Base-by-base conservation (phyloP, 352 stramenopile genomes). In the Plasmopara viticola region DNA sequence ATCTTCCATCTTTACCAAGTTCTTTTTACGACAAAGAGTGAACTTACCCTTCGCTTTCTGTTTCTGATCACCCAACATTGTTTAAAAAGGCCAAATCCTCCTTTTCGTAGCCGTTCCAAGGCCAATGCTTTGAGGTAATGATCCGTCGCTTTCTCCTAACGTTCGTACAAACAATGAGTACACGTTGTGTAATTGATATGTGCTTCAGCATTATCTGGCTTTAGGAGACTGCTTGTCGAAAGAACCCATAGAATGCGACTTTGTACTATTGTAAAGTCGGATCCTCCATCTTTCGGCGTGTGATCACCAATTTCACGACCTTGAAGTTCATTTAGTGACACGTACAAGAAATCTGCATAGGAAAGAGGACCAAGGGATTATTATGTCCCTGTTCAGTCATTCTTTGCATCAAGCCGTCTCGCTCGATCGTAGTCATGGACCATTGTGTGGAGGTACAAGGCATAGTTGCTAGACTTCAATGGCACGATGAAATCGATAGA, bases 181-280 rank as follows among this genome's bases (percentile, higher is more conserved):
- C 79, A 88, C 7, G 78, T 70, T 0, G 79, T 82, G 41, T 91
- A 94, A 53, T 94, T 94, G 33, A 90, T 50, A 51, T 89, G 80
- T 28, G 71, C 82, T 50, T 91, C 76, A 5, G 57, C 56, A 50
- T 82, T 66, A 2, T 62, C 44, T 1, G 84, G 78, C 20, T 86
- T 79, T 35, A 86, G 72, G 12, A 92, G 60, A 47, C 59, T 9
- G 80, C 71, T 37, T 92, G 78, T 1, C 76, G 65, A 57, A 93
- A 91, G 53, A 91, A 94, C 5, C 78, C 84, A 0, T 88, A 53
- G 39, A 84, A 83, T 25, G 80, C 84, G 20, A 89, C 67, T 37
- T 90, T 83, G 70, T 90, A 94, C 59, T 74, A 86, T 45, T 65
- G 52, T 4, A 85, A 46, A 9, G 71, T 66, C 8, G 67, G 70